Conservation (phyloP, 73 alveolate species). For the Vitrella brassicaformis region DNA sequence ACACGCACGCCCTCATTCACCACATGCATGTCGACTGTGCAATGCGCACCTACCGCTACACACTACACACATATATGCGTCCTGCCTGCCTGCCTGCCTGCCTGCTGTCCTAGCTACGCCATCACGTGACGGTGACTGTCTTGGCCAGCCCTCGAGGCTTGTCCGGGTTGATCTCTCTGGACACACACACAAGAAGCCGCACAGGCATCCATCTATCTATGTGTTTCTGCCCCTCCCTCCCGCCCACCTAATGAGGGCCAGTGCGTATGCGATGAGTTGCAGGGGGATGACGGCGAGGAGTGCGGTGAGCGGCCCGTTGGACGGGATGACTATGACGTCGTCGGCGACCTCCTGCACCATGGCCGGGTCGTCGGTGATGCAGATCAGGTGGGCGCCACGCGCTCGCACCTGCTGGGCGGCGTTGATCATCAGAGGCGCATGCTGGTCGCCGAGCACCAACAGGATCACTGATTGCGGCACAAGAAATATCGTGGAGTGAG, state of each 20-base stretch:
- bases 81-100: background rate
- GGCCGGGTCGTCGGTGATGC: constrained; percentile 18
- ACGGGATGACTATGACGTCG: constrained; percentile 18
- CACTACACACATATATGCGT: no score
- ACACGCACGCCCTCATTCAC: background rate
- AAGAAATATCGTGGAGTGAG: no score
- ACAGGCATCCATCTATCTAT: no score
- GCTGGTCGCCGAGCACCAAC: constrained; percentile 51
- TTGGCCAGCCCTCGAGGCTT: background rate
- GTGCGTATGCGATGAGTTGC: constrained; percentile 69
- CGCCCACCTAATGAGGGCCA: constrained; percentile 57
- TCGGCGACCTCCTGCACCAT: constrained; percentile 14
- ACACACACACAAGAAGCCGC: no score
- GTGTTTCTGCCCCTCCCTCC: no score
- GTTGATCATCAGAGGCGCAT: constrained; percentile 30
- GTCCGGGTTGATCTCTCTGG: background rate
- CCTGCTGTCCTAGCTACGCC: background rate
- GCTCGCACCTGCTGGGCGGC: constrained; percentile 17
- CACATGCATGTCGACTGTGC: background rate
- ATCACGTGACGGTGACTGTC: background rate
- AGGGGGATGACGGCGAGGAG: constrained; percentile 72
- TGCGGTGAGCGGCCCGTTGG: constrained; percentile 44
- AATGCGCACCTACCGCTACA: no score
- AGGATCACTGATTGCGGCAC: no score
- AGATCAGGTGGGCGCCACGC: constrained; percentile 18